These are phyloP conservation scores for Colletotrichum abscissum DNA, from an alignment of 2,329 filamentous ascomycete species.

Conservation along the genomic window DNA sequence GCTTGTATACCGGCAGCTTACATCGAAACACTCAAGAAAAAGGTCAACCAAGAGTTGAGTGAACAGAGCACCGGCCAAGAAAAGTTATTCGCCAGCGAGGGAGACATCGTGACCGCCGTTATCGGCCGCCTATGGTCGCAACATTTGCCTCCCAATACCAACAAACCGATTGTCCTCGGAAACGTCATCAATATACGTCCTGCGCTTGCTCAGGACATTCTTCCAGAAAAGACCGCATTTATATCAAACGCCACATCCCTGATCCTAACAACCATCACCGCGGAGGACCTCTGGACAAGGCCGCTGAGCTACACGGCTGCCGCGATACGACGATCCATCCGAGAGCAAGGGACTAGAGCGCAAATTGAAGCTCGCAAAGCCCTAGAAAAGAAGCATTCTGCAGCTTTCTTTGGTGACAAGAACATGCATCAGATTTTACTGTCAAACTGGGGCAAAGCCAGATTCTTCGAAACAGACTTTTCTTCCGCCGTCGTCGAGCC, in stretches of 20 bases:
- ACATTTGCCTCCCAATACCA: conserved; percentile 26
- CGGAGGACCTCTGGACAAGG: conserved; percentile 31
- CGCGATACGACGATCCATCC: conserved; percentile 44
- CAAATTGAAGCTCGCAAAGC: conserved; percentile 42
- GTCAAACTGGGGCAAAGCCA: conserved; percentile 51
- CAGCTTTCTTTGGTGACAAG: conserved; percentile 43
- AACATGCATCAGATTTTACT: conserved; percentile 44
- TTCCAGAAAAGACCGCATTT: not conserved
- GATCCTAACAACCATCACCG: conserved; percentile 32
- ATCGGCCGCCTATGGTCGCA: conserved; percentile 38
- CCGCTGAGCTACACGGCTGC: conserved; percentile 43
- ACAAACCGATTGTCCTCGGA: conserved; percentile 37
- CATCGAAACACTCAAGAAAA: conserved; percentile 39
- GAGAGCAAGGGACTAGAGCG: conserved; percentile 45
- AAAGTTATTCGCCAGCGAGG: conserved; percentile 53
- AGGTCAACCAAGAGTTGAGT: conserved; percentile 1
- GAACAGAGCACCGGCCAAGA: not conserved
- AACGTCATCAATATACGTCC: conserved; percentile 11
- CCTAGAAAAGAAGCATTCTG: conserved; percentile 29
- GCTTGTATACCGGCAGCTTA: not conserved
- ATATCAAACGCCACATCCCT: conserved; percentile 21
- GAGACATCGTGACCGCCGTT: conserved; percentile 57
- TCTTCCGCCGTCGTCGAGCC: conserved; percentile 40
- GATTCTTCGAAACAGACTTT: conserved; percentile 51
- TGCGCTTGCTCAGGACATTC: not conserved